A percentile compares a stretch with the other conserved stretches of the same genome.
Evolutionary conservation across 2,329 filamentous ascomycete genomes (phyloP).

Genomic region (Xenosphaeropsis pyriputrescens): DNA sequence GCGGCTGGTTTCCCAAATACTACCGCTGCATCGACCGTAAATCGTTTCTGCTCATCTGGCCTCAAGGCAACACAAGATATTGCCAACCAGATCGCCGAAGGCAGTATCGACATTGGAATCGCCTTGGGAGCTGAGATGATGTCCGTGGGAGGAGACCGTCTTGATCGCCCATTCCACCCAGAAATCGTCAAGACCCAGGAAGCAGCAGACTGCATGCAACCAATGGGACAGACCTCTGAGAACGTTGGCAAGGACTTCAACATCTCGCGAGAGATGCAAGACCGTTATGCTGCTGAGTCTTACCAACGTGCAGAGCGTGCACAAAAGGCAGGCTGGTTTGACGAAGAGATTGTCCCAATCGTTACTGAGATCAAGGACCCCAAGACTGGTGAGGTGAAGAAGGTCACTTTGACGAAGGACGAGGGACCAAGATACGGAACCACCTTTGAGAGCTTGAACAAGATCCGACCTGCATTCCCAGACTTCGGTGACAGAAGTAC

Average conservation of each 20-base stretch:
- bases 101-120: slow-evolving; percentile 75
- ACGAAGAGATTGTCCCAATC: slow-evolving; percentile 89
- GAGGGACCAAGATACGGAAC: slow-evolving; percentile 88
- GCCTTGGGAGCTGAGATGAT: slow-evolving; percentile 85
- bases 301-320: slow-evolving; percentile 79
- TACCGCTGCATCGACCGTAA: slow-evolving; percentile 63
- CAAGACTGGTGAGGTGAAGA: slow-evolving; percentile 63
- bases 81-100: slow-evolving; percentile 67
- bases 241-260: slow-evolving; percentile 88
- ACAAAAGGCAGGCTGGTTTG: slow-evolving; percentile 82
- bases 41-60: slow-evolving; percentile 95
- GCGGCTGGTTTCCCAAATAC: slow-evolving; percentile 93
- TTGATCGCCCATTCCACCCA: slow-evolving; percentile 62
- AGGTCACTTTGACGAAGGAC: slow-evolving; percentile 69
- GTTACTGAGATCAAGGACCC: slow-evolving; percentile 68
- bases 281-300: slow-evolving; percentile 74
- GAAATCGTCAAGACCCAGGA: slow-evolving; percentile 65
- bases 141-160: slow-evolving; percentile 56
- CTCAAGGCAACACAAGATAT: slow-evolving; percentile 94
- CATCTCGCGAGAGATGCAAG: slow-evolving; percentile 66
- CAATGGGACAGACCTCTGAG: slow-evolving; percentile 97
- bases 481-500: slow-evolving; percentile 78
- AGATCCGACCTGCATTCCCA: slow-evolving; percentile 83
- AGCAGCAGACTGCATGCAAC: slow-evolving; percentile 72
- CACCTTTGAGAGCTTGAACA: slow-evolving; percentile 65